Conservation (phyloP, 495 filamentous ascomycete species). For the Articulospora tetracladia region DNA sequence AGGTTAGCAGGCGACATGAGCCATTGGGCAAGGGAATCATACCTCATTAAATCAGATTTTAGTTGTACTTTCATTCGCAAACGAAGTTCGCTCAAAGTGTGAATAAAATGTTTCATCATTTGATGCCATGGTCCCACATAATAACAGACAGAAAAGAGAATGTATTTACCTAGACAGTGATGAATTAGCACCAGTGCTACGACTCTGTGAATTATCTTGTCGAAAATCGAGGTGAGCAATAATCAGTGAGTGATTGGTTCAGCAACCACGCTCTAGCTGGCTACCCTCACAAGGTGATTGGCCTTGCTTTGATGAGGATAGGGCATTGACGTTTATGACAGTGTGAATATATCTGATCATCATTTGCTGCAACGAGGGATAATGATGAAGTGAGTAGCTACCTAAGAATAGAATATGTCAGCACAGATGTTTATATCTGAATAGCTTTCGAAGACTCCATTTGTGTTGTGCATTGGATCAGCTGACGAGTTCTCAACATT, state of each 20-base stretch:
- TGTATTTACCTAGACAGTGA: slow-evolving; percentile 37
- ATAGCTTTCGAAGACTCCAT: not conserved
- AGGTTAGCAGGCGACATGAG: slow-evolving; percentile 18
- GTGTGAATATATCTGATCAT: slow-evolving; percentile 1
- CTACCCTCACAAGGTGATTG: not conserved
- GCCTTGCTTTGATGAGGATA: not conserved
- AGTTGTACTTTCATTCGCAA: slow-evolving; percentile 71
- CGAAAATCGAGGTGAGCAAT: not conserved
- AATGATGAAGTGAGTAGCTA: not conserved
- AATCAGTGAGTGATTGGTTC: not conserved
- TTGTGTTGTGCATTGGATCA: slow-evolving; percentile 54
- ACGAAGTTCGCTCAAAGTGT: slow-evolving; percentile 85
- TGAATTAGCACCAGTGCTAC: slow-evolving; percentile 25
- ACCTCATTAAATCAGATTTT: slow-evolving; percentile 99
- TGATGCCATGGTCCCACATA: slow-evolving; percentile 28
- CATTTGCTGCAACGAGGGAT: not conserved
- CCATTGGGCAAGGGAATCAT: slow-evolving; percentile 29
- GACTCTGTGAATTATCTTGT: not conserved
- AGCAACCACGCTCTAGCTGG: not conserved
- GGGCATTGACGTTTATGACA: not conserved
- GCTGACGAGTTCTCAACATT: slow-evolving; percentile 98
- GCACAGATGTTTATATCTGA: slow-evolving; percentile 2
- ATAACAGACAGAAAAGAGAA: slow-evolving; percentile 15
- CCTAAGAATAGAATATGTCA: not conserved
- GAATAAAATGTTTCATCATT: slow-evolving; percentile 82